Evolutionary conservation across 2,329 filamentous ascomycete genomes (phyloP).

Genomic region (Fusarium sp.): DNA sequence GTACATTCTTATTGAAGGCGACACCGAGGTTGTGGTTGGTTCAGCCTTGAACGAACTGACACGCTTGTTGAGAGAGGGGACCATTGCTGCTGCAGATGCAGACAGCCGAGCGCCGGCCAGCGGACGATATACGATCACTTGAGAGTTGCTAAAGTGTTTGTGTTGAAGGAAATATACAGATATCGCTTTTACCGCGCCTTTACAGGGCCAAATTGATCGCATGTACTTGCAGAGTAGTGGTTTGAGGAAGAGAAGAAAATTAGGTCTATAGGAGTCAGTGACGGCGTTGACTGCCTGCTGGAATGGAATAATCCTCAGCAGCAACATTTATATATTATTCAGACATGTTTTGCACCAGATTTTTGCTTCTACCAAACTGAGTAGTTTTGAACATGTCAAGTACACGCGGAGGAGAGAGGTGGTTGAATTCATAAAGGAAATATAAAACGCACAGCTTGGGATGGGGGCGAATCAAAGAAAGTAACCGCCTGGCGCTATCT

Average conservation of each 20-base stretch:
- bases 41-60: constrained; percentile 92
- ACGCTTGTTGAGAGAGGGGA: constrained; percentile 87
- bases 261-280: constrained; percentile 30
- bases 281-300: constrained; percentile 14
- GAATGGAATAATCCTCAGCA: background rate
- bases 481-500: background rate
- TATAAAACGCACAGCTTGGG: background rate
- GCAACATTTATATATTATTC: constrained; percentile 18
- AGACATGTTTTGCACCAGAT: background rate
- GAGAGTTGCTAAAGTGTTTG: constrained; percentile 40
- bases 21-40: constrained; percentile 91
- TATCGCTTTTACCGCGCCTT: background rate
- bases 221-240: constrained; percentile 2
- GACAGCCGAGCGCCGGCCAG: constrained; percentile 80
- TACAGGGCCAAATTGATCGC: background rate
- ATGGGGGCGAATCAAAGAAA: constrained; percentile 11
- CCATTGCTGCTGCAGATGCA: constrained; percentile 87
- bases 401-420: background rate
- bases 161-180: background rate
- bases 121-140: constrained; percentile 88
- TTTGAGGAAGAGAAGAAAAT: constrained; percentile 7
- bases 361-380: background rate
- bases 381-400: background rate
- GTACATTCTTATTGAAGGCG: constrained; percentile 97
- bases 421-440: background rate